These are phyloP conservation scores for Metschnikowia continentalis DNA, from an alignment of 805 yeast species.

Conservation along the genomic window DNA sequence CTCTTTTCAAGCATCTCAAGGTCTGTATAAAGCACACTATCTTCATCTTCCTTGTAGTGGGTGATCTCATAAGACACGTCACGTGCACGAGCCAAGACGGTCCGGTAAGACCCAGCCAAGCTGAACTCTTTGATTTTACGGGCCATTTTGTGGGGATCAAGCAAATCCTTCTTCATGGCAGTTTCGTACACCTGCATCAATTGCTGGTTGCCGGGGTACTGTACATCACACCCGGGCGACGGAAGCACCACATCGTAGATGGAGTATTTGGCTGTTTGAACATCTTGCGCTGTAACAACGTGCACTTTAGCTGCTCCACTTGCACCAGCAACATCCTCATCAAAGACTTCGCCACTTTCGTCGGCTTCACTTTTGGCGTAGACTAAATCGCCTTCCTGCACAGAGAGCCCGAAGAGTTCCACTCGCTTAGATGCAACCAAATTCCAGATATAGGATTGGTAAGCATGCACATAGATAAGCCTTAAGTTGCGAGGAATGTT, in stretches of 20 bases:
- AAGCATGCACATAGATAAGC: constrained; percentile 95
- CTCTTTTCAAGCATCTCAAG: constrained; percentile 39
- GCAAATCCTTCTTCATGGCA: constrained; percentile 72
- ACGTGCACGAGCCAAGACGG: constrained; percentile 61
- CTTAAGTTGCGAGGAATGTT: constrained; percentile 88
- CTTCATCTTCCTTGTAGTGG: constrained; percentile 58
- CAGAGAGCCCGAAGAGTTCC: constrained; percentile 60
- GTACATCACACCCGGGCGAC: constrained; percentile 93
- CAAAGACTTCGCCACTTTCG: constrained; percentile 49
- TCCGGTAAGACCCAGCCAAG: constrained; percentile 84
- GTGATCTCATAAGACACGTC: constrained; percentile 59
- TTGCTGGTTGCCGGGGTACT: constrained; percentile 68
- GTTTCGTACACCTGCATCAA: constrained; percentile 60
- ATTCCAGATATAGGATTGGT: constrained; percentile 96
- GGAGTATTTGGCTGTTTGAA: constrained; percentile 51
- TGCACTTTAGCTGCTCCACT: constrained; percentile 58
- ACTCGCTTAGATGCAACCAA: constrained; percentile 74
- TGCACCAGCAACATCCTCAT: constrained; percentile 65
- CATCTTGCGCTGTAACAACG: constrained; percentile 71
- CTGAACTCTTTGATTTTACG: constrained; percentile 86
- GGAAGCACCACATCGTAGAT: constrained; percentile 88
- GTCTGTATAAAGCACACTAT: constrained; percentile 78
- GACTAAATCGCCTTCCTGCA: constrained; percentile 82
- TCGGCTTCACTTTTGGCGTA: constrained; percentile 24
- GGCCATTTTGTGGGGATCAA: constrained; percentile 82